phyloP scores from a whole-genome alignment of 495 filamentous ascomycete genomes.

The Penicillium coprophilum region DNA sequence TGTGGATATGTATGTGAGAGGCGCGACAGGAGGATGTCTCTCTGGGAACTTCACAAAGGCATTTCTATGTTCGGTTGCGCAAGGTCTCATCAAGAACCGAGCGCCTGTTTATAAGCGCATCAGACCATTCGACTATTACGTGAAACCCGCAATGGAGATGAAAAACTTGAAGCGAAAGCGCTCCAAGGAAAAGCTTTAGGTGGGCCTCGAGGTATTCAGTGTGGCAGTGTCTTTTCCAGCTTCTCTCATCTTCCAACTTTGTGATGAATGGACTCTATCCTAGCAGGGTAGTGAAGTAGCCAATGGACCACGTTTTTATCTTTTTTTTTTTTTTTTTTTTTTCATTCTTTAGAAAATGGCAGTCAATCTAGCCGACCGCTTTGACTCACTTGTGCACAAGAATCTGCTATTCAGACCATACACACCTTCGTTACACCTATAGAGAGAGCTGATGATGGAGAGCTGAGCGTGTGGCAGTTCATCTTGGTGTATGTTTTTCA shows the following conservation, averaged over 20 bases:
- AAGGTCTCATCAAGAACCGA: background rate
- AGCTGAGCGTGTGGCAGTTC: no score
- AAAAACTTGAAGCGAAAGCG: no score
- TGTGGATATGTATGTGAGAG: background rate
- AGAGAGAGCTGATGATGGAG: no score
- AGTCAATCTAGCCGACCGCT: background rate
- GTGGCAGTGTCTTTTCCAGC: background rate
- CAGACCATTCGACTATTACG: background rate
- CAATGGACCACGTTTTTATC: background rate
- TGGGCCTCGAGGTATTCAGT: background rate
- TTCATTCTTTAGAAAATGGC: background rate
- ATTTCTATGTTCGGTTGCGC: background rate
- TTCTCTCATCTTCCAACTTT: background rate
- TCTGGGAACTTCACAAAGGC: background rate
- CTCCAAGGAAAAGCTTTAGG: background rate
- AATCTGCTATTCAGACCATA: no score
- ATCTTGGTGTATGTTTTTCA: no score
- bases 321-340: background rate
- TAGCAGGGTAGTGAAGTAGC: background rate
- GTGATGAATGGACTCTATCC: background rate
- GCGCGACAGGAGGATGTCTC: background rate
- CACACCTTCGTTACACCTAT: no score
- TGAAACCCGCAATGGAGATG: background rate
- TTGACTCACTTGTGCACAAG: no score
- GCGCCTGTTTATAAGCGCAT: background rate